Evolutionary conservation across 331 rosid genomes (phyloP).

Genomic region (Rosa hybrid): DNA sequence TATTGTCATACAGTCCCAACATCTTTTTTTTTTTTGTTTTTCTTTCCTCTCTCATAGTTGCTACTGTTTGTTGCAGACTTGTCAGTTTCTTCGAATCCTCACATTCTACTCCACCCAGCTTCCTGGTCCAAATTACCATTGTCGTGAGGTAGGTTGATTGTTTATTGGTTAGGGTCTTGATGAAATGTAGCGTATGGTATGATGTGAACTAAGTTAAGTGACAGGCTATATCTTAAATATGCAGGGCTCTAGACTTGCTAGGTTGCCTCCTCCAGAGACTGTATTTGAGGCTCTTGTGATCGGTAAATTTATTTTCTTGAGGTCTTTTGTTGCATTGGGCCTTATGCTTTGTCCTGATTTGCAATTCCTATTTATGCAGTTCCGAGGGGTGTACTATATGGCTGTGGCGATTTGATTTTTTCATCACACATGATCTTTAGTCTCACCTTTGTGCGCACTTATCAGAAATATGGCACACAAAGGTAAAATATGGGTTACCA

Average conservation of each 20-base stretch:
- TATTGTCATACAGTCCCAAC: neutral
- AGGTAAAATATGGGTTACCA: slow-evolving; percentile 43
- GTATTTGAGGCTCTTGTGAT: slow-evolving; percentile 66
- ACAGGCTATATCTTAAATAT: slow-evolving; percentile 19
- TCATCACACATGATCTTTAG: slow-evolving; percentile 98
- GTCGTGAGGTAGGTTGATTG: slow-evolving; percentile 69
- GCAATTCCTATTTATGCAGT: slow-evolving; percentile 55
- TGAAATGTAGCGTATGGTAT: neutral
- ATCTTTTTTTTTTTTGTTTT: neutral
- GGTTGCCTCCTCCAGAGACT: slow-evolving; percentile 71
- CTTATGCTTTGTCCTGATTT: slow-evolving; percentile 29
- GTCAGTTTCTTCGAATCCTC: slow-evolving; percentile 77
- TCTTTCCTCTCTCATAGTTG: slow-evolving; percentile 14
- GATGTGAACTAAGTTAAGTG: neutral
- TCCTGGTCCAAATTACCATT: slow-evolving; percentile 99
- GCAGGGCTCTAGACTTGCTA: slow-evolving; percentile 91
- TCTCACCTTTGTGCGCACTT: slow-evolving; percentile 77
- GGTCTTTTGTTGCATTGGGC: slow-evolving; percentile 21
- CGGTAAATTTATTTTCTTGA: slow-evolving; percentile 45
- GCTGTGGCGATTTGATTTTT: slow-evolving; percentile 97
- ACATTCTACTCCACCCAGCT: slow-evolving; percentile 98
- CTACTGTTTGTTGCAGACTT: slow-evolving; percentile 51
- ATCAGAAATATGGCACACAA: slow-evolving; percentile 80
- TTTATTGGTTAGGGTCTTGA: slow-evolving; percentile 2
- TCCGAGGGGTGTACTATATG: slow-evolving; percentile 80